Conservation (phyloP, 2,329 filamentous ascomycete genomes). For the Thermoascus crustaceus region DNA sequence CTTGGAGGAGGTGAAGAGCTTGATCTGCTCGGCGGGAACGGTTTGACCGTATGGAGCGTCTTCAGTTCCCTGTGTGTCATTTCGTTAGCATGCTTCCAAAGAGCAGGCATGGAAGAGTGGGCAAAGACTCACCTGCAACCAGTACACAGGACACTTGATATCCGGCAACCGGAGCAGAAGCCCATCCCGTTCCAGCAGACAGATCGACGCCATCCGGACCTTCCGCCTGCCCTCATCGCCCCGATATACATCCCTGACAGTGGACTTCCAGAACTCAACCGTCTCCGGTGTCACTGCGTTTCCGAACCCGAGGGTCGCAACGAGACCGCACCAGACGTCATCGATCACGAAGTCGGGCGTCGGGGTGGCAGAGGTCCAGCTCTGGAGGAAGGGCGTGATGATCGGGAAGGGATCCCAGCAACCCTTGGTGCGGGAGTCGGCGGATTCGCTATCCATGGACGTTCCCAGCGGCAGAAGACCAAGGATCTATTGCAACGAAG, state of each 20-base stretch:
- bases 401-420: slow-evolving; percentile 36
- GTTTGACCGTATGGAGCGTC: slow-evolving; percentile 5
- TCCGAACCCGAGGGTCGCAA: slow-evolving; percentile 39
- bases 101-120: slow-evolving; percentile 36
- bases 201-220: slow-evolving; percentile 39
- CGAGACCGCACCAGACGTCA: slow-evolving; percentile 32
- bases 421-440: slow-evolving; percentile 31
- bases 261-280: slow-evolving; percentile 33
- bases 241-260: slow-evolving; percentile 34
- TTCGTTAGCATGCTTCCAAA: slow-evolving; percentile 34
- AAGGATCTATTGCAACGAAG: slow-evolving; percentile 25
- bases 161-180: slow-evolving; percentile 35
- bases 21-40: slow-evolving; percentile 32
- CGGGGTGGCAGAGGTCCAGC: slow-evolving; percentile 25
- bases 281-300: slow-evolving; percentile 24
- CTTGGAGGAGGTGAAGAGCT: slow-evolving; percentile 34
- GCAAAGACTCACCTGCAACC: slow-evolving; percentile 32
- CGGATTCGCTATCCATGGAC: slow-evolving; percentile 39
- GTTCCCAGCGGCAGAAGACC: slow-evolving; percentile 44
- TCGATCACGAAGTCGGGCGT: slow-evolving; percentile 33
- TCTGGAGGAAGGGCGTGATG: slow-evolving; percentile 25
- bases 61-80: slow-evolving; percentile 4
- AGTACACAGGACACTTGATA: slow-evolving; percentile 40
- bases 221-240: slow-evolving; percentile 39
- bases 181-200: slow-evolving; percentile 38